Evolutionary conservation across 208 protist genomes (phyloP).

Genomic region (Crithidia mellificae): DNA sequence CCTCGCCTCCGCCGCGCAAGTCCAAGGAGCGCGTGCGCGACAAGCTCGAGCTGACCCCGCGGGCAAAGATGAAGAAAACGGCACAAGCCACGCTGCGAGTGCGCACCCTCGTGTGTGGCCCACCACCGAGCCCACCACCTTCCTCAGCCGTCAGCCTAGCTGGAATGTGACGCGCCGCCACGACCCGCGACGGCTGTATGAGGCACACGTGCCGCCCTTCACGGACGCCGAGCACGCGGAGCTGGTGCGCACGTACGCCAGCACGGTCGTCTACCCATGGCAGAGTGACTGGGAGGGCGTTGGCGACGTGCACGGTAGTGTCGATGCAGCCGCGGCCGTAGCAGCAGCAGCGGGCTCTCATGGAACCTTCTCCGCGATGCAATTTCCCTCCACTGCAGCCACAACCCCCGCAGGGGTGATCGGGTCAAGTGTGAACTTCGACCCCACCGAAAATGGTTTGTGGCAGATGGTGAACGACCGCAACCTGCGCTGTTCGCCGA

Average conservation of each 20-base stretch:
- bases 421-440: conserved; percentile 33
- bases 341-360: no score
- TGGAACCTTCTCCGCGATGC: no score
- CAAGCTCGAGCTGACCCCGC: no score
- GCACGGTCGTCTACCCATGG: conserved; percentile 36
- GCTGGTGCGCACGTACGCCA: conserved; percentile 28
- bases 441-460: conserved; percentile 72
- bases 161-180: conserved; percentile 16
- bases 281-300: conserved; percentile 10
- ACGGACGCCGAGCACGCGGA: conserved; percentile 31
- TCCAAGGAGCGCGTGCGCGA: no score
- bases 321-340: no score
- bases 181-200: conserved; percentile 23
- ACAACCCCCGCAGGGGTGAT: background rate
- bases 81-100: background rate
- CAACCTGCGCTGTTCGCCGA: conserved; percentile 62
- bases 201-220: conserved; percentile 4
- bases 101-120: background rate
- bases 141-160: background rate
- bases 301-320: background rate
- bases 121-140: background rate
- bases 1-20: no score
- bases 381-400: background rate
- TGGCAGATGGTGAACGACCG: conserved; percentile 74
- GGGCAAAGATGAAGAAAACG: no score